Percentiles rank a stretch among this genome's conserved stretches.
phyloP scores from a whole-genome alignment of 148 eudicot genomes.

The Arctostaphylos glauca region DNA sequence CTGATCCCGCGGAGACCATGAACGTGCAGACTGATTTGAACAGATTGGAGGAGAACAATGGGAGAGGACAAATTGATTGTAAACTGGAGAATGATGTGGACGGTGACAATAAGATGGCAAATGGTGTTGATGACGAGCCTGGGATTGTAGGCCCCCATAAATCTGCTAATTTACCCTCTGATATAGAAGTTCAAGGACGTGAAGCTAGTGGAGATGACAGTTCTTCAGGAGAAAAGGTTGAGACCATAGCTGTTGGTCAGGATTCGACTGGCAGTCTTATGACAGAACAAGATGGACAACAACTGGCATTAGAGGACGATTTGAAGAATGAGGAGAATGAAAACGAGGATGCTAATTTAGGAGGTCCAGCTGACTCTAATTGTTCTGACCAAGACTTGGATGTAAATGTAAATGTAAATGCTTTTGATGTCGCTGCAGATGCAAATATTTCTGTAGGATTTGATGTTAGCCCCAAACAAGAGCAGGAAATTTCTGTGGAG shows the following conservation, averaged over 20 bases:
- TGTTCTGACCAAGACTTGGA: slow-evolving; percentile 4
- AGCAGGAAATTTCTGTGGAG: slow-evolving; percentile 13
- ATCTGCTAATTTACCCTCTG: slow-evolving; percentile 11
- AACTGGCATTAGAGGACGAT: slow-evolving; percentile 15
- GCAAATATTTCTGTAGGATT: slow-evolving; percentile 9
- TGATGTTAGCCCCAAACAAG: slow-evolving; percentile 15
- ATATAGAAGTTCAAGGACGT: slow-evolving; percentile 9
- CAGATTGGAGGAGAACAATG: slow-evolving; percentile 24
- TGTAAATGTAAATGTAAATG: neutral
- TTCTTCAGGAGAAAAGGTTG: slow-evolving; percentile 14
- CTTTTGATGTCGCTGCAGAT: slow-evolving; percentile 21
- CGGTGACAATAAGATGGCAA: slow-evolving; percentile 23
- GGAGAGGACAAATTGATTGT: slow-evolving; percentile 25
- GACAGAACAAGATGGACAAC: slow-evolving; percentile 13
- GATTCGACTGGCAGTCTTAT: neutral
- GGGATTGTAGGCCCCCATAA: slow-evolving; percentile 6
- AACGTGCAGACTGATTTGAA: slow-evolving; percentile 30
- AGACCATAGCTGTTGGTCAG: slow-evolving; percentile 14
- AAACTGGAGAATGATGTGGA: slow-evolving; percentile 22
- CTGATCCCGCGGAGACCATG: slow-evolving; percentile 27
- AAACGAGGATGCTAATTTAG: neutral
- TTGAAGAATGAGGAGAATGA: slow-evolving; percentile 13
- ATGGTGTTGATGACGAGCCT: slow-evolving; percentile 15
- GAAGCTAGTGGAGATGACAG: slow-evolving; percentile 19
- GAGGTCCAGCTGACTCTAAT: neutral